Base-by-base conservation (phyloP, 78 protist genomes). In the Reticulomyxa filosa region DNA sequence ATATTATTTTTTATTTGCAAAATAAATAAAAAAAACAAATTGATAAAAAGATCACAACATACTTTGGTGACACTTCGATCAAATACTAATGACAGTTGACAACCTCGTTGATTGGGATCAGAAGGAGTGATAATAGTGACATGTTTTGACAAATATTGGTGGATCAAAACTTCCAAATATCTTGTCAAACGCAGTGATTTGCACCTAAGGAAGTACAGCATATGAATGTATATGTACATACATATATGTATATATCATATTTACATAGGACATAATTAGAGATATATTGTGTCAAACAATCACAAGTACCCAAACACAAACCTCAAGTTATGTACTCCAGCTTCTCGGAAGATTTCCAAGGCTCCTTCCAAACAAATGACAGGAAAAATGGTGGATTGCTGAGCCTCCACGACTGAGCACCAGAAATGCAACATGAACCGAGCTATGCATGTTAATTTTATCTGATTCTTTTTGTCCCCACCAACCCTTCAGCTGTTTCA, bases 41-140 rank as follows among this genome's bases (percentile, higher is more conserved):
- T n/a, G n/a, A n/a, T n/a, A n/a, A n/a, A n/a, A n/a, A n/a, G n/a
- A n/a, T n/a, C n/a, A n/a, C n/a, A n/a, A n/a, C n/a, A n/a, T n/a
- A n/a, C n/a, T n/a, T n/a, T n/a, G n/a, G n/a, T n/a, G n/a, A n/a
- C n/a, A n/a, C n/a, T n/a, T n/a, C n/a, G n/a, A n/a, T n/a, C n/a
- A n/a, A n/a, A n/a, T n/a, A n/a, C n/a, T n/a, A 55, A 17, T 55
- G 59, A 55, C 32, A 55, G 11, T 11, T 55, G 59, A 11, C 59
- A 55, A 55, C 59, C 59, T 22, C 59, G 59, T 10, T 33, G 26
- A 29, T 55, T 33, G 13, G 59, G 59, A 55, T 55, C 59, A 32
- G 39, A 8, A 32, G 59, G 59, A 55, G 59, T 55, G 13, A 55
- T 55, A 11, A 55, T 55, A 17, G 11, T 29, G 30, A 33, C 59